A percentile compares a stretch with the other conserved stretches of the same genome.
Evolutionary conservation across 352 stramenopile genomes (phyloP).

Genomic region (Globisporangium recalcitrans): DNA sequence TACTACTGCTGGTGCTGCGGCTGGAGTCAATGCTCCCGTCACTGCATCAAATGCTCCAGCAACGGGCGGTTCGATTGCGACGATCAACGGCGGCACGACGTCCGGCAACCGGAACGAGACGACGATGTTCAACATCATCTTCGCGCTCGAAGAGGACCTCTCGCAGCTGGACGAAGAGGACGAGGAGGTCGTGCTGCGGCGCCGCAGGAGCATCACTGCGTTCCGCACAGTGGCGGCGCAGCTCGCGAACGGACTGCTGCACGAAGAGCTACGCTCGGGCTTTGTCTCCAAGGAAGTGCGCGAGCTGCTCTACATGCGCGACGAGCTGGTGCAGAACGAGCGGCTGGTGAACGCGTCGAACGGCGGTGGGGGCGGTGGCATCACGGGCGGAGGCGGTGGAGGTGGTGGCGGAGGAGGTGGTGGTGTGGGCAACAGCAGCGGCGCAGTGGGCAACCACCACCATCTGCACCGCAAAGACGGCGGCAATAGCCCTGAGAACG

Average conservation of each 20-base stretch:
- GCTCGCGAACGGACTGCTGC: constrained; percentile 71
- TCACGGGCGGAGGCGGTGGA: constrained; percentile 16
- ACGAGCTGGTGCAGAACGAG: constrained; percentile 73
- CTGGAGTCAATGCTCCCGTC: neutral
- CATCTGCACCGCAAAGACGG: constrained; percentile 30
- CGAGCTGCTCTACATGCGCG: constrained; percentile 71
- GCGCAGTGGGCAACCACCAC: constrained; percentile 20
- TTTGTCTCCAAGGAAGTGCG: constrained; percentile 79
- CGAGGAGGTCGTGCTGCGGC: constrained; percentile 29
- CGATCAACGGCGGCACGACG: constrained; percentile 13
- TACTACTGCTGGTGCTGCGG: neutral
- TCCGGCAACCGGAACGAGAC: constrained; percentile 41
- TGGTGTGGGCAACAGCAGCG: constrained; percentile 5
- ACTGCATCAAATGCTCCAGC: neutral
- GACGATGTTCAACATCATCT: constrained; percentile 89
- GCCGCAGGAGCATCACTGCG: constrained; percentile 37
- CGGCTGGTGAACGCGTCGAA: constrained; percentile 27
- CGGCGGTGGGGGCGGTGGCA: constrained; percentile 2
- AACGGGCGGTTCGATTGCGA: neutral
- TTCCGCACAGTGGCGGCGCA: constrained; percentile 69
- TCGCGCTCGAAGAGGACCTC: constrained; percentile 55
- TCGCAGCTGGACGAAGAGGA: constrained; percentile 25
- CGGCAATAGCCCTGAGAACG: constrained; percentile 19
- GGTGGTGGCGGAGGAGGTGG: constrained; percentile 10
- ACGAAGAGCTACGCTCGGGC: constrained; percentile 73